Base-by-base conservation (phyloP, 805 yeast species). In the Yarrowia divulgata region DNA sequence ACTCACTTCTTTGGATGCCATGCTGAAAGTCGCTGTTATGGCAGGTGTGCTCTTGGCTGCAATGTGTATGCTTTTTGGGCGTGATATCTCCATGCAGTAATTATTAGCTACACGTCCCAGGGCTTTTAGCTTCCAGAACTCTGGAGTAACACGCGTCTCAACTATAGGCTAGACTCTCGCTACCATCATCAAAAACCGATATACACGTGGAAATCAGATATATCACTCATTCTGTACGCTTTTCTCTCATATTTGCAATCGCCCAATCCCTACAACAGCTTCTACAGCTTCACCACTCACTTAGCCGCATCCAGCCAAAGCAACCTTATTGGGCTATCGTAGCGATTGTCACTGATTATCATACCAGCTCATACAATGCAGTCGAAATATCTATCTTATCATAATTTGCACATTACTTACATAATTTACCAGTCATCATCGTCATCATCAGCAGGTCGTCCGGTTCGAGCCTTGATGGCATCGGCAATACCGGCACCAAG, bases 401-500 rank as follows among this genome's bases (percentile, higher is more conserved):
- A 43, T 58, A 43, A n/a, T 60, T 18, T 43, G 19, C 40, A 54
- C 45, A 34, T 35, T 40, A 42, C 34, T 40, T 40, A 60, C 66
- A 60, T 60, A 60, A 60, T 60, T 23, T 67, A 73, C 75, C 74
- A 73, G 69, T 80, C 83, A 45, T 79, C 82, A 8, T 80, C 84
- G 58, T 84, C 87, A 58, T 88, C 91, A 49, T 85, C 89, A 58
- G 87, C 88, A 23, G 85, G 90, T 80, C 86, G 85, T 70, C 85
- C 84, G 16, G 91, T 85, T 76, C 95, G 85, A 67, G 88, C 90
- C 76, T 89, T 90, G 73, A 93, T 84, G 0, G 97, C 97, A 70
- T 90, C 91, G 0, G 97, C 97, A 70, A 93, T 81, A 8, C 94
- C 93, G n/a, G 92, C 93, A 13, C 94, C 95, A 73, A 91, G 81